phyloP scores from a whole-genome alignment of 805 yeast genomes.

The Sungouiella thailandica region DNA sequence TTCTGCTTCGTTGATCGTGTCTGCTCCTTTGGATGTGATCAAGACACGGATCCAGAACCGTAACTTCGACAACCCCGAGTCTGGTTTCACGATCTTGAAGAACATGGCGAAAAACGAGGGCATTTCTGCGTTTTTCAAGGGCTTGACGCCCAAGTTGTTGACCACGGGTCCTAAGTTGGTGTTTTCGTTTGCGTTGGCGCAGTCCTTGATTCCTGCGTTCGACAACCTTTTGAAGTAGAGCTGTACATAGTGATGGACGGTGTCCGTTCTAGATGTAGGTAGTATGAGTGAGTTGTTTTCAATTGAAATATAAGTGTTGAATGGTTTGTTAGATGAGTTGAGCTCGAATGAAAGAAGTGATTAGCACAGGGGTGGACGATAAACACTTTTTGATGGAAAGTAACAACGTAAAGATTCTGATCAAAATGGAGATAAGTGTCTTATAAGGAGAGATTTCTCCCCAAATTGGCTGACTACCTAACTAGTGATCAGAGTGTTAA shows the following conservation, averaged over 20 bases:
- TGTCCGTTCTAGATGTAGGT: no score
- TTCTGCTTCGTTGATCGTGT: conserved; percentile 89
- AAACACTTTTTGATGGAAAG: no score
- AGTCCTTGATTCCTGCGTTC: conserved; percentile 92
- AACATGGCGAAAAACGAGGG: conserved; percentile 94
- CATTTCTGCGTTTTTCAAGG: conserved; percentile 85
- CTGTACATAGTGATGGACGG: conserved; percentile 9
- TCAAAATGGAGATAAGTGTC: no score
- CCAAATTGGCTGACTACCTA: no score
- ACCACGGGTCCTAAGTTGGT: conserved; percentile 98
- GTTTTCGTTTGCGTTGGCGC: conserved; percentile 97
- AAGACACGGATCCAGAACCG: conserved; percentile 97
- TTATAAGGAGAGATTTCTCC: no score
- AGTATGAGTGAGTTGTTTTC: no score
- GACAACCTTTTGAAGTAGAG: conserved; percentile 56
- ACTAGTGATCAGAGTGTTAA: no score
- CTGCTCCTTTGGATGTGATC: conserved; percentile 97
- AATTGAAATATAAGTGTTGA: no score
- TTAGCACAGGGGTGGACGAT: no score
- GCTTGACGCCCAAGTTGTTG: conserved; percentile 90
- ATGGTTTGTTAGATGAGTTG: no score
- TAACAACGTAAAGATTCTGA: no score
- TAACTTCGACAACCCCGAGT: conserved; percentile 92
- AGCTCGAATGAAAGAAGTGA: no score
- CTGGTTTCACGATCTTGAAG: conserved; percentile 87